A percentile compares a stretch with the other conserved stretches of the same genome.
Conservation (phyloP, 208 protist species). For the Leishmania turanica region DNA sequence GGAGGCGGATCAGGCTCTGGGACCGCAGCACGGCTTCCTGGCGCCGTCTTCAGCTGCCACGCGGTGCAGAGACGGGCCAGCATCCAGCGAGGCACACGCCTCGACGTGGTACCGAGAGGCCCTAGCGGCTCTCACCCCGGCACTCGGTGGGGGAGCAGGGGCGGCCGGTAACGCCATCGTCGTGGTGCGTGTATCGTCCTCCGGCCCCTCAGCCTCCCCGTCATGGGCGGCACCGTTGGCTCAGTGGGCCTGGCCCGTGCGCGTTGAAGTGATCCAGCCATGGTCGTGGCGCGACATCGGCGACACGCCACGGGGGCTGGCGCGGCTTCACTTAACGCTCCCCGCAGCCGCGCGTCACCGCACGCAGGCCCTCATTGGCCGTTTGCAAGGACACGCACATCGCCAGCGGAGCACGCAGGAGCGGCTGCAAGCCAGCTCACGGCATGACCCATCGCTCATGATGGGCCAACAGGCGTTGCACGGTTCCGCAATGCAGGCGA, state of each 20-base stretch:
- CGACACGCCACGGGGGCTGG: background rate
- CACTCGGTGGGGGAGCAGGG: background rate
- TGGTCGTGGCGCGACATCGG: conserved; percentile 4
- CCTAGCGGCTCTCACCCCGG: conserved; percentile 15
- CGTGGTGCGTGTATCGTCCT: conserved; percentile 12
- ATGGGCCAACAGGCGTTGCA: conserved; percentile 30
- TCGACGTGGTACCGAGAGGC: conserved; percentile 22
- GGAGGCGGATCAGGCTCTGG: conserved; percentile 20
- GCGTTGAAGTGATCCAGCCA: conserved; percentile 32
- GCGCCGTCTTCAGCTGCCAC: background rate
- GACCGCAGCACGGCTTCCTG: conserved; percentile 5
- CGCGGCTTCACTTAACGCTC: conserved; percentile 46
- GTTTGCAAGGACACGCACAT: conserved; percentile 36
- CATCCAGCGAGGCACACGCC: background rate
- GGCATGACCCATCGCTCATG: conserved; percentile 15
- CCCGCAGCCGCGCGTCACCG: conserved; percentile 44
- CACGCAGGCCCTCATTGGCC: conserved; percentile 49
- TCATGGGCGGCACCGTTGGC: conserved; percentile 15
- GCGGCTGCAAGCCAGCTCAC: conserved; percentile 19
- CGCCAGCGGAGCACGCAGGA: background rate
- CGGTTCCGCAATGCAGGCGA: conserved; percentile 18
- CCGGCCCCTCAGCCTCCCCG: background rate
- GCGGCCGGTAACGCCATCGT: conserved; percentile 41
- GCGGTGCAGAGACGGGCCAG: background rate
- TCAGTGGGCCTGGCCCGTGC: conserved; percentile 38